Base-by-base conservation (phyloP, 352 stramenopile genomes). In the Blastocystis sp. region DNA sequence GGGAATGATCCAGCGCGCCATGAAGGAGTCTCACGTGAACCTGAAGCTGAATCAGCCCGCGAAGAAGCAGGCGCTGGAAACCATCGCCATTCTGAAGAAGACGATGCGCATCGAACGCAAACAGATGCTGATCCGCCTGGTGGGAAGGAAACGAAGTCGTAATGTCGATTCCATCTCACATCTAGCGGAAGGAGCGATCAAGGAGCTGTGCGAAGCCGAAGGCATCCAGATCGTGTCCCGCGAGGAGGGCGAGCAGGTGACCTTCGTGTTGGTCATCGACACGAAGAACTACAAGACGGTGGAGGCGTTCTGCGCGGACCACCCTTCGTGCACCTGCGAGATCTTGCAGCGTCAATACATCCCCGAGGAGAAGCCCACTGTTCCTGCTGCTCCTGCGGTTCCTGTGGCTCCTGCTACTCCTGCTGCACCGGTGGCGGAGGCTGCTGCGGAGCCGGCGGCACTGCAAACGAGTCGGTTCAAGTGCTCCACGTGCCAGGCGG, bases 51-150 rank as follows among this genome's bases (percentile, higher is more conserved):
- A 96, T 76, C 93, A 94, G 52, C 94, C 93, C 80, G 92, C 96
- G 38, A 99, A 99, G 92, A 94, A 97, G 89, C 89, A 97, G 91
- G 95, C 94, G 86, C 91, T 99, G 48, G 96, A 98, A 90, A 93
- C 97, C 62, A 97, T 99, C 87, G 96, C 95, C 89, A 93, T 94
- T 78, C 91, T 99, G 34, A 93, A 93, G 80, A 90, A 92, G 41
- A 92, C 97, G 64, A 95, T 99, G 89, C 94, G 95, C 21, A 96
- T 99, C 88, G 93, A 95, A 71, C 92, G 97, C 61, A 96, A 96
- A 28, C 98, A 98, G 89, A 99, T 99, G 97, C 66, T 86, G 2
- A 62, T 91, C 21, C 65, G 89, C 23, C 45, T 91, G 14, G 40
- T 23, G 17, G 76, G 43, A 14, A 21, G 23, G 7, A 60, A 65